These are phyloP conservation scores for Cyberlindnera xishuangbannaensis DNA, from an alignment of 805 yeast species.

Conservation along the genomic window DNA sequence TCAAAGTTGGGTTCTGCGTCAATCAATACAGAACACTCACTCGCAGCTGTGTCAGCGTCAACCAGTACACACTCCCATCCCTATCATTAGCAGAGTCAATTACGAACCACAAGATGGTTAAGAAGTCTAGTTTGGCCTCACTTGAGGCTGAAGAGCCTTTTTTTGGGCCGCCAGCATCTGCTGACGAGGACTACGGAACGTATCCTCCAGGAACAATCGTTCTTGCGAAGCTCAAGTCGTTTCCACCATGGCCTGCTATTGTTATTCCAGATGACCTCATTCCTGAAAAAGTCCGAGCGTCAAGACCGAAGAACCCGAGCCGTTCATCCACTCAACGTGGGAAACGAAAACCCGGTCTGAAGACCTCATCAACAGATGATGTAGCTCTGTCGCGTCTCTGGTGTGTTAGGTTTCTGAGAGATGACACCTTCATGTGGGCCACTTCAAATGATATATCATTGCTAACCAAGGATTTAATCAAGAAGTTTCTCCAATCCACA, in stretches of 20 bases:
- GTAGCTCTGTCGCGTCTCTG: conserved; percentile 19
- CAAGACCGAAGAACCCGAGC: conserved; percentile 40
- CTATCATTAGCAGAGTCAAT: too few relatives aligned
- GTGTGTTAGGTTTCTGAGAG: conserved; percentile 67
- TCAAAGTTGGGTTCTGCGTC: too few relatives aligned
- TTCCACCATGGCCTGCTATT: conserved; percentile 90
- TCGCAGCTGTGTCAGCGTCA: too few relatives aligned
- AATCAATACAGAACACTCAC: too few relatives aligned
- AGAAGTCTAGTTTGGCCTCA: too few relatives aligned
- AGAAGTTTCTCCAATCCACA: conserved; percentile 31
- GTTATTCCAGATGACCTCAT: conserved; percentile 55
- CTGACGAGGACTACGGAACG: conserved; percentile 17
- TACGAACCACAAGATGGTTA: too few relatives aligned
- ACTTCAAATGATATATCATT: conserved; percentile 43
- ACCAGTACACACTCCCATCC: too few relatives aligned
- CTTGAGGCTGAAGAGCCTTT: too few relatives aligned
- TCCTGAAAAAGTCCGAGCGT: conserved; percentile 48
- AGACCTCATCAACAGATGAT: too few relatives aligned
- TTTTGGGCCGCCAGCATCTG: too few relatives aligned
- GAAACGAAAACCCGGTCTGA: conserved; percentile 10
- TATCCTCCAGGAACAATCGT: conserved; percentile 50
- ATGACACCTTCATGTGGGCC: conserved; percentile 70
- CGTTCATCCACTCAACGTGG: conserved; percentile 8
- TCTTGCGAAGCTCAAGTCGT: conserved; percentile 79
- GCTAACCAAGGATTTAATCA: conserved; percentile 38